Base-by-base conservation (phyloP, 345 rosid genomes). In the Syzygium aromaticum region DNA sequence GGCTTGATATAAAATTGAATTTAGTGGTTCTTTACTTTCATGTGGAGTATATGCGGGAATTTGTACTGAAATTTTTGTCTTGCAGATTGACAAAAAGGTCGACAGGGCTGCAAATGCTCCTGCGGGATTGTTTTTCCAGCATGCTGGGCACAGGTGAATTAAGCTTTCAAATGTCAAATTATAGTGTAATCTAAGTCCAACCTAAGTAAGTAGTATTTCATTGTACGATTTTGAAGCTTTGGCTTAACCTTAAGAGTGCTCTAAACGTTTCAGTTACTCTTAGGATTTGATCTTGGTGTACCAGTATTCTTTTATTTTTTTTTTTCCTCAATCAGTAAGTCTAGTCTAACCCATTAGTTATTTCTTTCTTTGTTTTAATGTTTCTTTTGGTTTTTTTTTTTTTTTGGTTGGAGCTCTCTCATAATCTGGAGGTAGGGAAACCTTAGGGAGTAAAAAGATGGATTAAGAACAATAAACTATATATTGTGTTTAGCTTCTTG, bases 81-180 rank as follows among this genome's bases (percentile, higher is more conserved):
- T 86, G 64, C 90, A 94, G 95, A 93, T 94, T 43, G 93, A 93
- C 56, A 94, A 92, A 87, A 91, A 89, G 87, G 87, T 87, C 2
- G 95, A 90, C 40, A 88, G 89, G 52, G 89, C 89, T 67, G 49
- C 91, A 51, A 92, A 89, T 88, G 88, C 87, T 90, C 95, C 97
- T 86, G 89, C 92, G 16, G 97, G 97, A 82, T 91, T 93, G 89
- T 92, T 94, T 87, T 93, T 94, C 92, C 97, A 93, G 89, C 97
- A 94, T 87, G 95, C 94, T 86, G 95, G 97, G 85, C 96, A 94
- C 92, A 93, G 95, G 96, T 93, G 89, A 77, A 38, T 33, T 73
- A 19, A 73, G 80, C 80, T 38, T 73, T 73, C 12, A 11, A 73
- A 73, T 73, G 25, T 33, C 49, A 73, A 64, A 73, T 38, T 11